Percentiles rank a stretch among this genome's conserved stretches.
phyloP scores from a whole-genome alignment of 1,139 yeast genomes.

The Debaryomyces sp. region DNA sequence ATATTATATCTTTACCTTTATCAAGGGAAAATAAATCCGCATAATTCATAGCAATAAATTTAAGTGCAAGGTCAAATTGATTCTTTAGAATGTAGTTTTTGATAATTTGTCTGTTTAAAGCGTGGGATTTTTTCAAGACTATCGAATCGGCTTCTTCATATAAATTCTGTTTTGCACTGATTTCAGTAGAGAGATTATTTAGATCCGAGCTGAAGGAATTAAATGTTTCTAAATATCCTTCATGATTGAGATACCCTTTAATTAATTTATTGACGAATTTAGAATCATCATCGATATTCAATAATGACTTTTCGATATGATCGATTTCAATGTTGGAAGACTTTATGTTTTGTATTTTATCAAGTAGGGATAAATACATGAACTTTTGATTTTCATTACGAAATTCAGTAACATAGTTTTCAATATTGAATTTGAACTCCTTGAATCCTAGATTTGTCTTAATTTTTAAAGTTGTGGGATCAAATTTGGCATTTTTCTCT shows the following conservation, averaged over 20 bases:
- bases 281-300: conserved; percentile 31
- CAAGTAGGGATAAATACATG: conserved; percentile 20
- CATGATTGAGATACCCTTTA: conserved; percentile 68
- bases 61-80: conserved; percentile 51
- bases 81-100: conserved; percentile 48
- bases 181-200: conserved; percentile 41
- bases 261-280: conserved; percentile 57
- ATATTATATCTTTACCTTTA: conserved; percentile 45
- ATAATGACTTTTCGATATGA: conserved; percentile 23
- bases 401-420: conserved; percentile 56
- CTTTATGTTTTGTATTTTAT: conserved; percentile 18
- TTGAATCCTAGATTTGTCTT: conserved; percentile 74
- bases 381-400: conserved; percentile 31
- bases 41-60: conserved; percentile 45
- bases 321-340: conserved; percentile 13
- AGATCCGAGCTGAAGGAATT: conserved; percentile 53
- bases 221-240: conserved; percentile 72
- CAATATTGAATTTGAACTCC: conserved; percentile 72
- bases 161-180: conserved; percentile 14
- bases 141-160: conserved; percentile 13
- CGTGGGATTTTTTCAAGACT: conserved; percentile 32
- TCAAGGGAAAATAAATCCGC: conserved; percentile 42
- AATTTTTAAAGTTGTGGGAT: conserved; percentile 29
- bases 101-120: conserved; percentile 54
- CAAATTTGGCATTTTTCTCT: neutral